Base-by-base conservation (phyloP, 2,329 filamentous ascomycete genomes). In the Botrytis sinoallii region DNA sequence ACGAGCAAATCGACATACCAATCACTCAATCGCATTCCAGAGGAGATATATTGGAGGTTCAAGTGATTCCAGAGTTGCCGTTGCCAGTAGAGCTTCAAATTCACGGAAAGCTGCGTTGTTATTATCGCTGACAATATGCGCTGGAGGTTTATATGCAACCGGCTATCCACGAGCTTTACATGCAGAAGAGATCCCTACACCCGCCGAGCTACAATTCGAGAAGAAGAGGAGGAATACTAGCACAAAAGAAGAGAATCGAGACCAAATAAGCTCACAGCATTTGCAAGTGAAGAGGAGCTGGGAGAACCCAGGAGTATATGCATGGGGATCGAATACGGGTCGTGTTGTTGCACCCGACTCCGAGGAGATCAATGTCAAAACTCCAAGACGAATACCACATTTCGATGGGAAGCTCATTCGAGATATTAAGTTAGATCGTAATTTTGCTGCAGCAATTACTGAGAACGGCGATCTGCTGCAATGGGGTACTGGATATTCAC, bases 401-500 rank as follows among this genome's bases (percentile, higher is more conserved):
- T 98, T 99, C 79, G 91, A 98, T 79, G 92, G 92, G 44, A 89
- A 93, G 82, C 83, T 98, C 25, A 85, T 99, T 60, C 88, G 95
- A 67, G 96, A 98, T 81, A 85, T 98, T 76, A 97, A 97, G 84
- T 84, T 98, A 68, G 93, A 94, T 74, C 87, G 89, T 71, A 89
- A 89, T 59, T 95, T 97, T 81, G 96, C 93, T 14, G 95, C 91
- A 6, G 96, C 96, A 16, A 91, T 98, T 59, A 92, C 91, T 7
- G 95, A 98, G 81, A 90, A 91, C 75, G 96, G 96, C 6, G 92
- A 98, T 81, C 82, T 99, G 63, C 86, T 98, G 20, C 95, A 98
- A 84, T 99, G 96, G 96, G 96, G 96, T 1, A 86, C 87, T 5
- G 93, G 87, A 5, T 98, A 92, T 81, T 92, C 91, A 10, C 86